Conservation (phyloP, 2,329 filamentous ascomycete genomes). For the Metarhizium anisopliae region DNA sequence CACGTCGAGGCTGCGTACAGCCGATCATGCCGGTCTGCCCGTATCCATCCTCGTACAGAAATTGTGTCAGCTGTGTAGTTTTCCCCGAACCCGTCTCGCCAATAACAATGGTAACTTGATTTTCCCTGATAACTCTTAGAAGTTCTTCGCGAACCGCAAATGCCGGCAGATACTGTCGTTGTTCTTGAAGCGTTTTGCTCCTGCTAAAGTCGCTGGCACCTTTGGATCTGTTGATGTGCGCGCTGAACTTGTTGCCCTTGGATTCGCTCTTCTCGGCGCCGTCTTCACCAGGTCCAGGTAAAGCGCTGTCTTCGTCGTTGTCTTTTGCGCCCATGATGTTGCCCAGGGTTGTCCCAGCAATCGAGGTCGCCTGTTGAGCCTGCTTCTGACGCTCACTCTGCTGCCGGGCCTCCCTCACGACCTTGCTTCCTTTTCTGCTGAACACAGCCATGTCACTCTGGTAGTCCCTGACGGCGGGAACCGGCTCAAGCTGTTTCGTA, state of each 20-base stretch:
- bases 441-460: constrained; percentile 99
- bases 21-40: constrained; percentile 82
- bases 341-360: constrained; percentile 83
- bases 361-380: constrained; percentile 87
- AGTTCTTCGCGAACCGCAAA: constrained; percentile 95
- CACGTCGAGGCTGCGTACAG: constrained; percentile 91
- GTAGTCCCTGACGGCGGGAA: constrained; percentile 83
- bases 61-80: constrained; percentile 95
- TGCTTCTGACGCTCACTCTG: constrained; percentile 90
- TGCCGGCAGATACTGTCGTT: constrained; percentile 86
- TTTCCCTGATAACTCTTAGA: constrained; percentile 84
- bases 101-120: constrained; percentile 94
- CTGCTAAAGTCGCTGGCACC: constrained; percentile 87
- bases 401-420: constrained; percentile 84
- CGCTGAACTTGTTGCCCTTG: constrained; percentile 66
- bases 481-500: constrained; percentile 92
- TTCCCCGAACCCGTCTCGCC: constrained; percentile 97
- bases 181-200: constrained; percentile 82
- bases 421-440: constrained; percentile 85
- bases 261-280: constrained; percentile 44
- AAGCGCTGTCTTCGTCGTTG: constrained; percentile 82
- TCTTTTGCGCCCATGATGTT: constrained; percentile 96
- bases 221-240: constrained; percentile 80
- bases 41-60: constrained; percentile 92
- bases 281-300: constrained; percentile 65